A percentile compares a stretch with the other conserved stretches of the same genome.
Evolutionary conservation across 1,284 basidiomycete species (phyloP).

Genomic region (Leccinum proximum): DNA sequence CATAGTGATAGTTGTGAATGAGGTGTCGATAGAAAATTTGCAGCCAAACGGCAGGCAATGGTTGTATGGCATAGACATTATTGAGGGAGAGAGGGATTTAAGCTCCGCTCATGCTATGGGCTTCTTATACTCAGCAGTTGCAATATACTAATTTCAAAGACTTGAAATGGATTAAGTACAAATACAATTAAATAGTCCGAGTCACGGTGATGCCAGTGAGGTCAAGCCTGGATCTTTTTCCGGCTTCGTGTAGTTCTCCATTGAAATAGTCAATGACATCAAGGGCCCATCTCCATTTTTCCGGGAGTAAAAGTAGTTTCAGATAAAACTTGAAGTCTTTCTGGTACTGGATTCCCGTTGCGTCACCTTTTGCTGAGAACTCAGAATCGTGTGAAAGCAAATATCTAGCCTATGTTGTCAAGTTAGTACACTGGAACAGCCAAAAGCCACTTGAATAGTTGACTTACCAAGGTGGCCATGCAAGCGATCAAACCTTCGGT

Average conservation of each 20-base stretch:
- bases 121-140: too few species aligned
- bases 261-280: conserved; percentile 10
- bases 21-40: too few species aligned
- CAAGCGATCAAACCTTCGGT: conserved; percentile 11
- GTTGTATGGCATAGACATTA: too few species aligned
- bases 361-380: not conserved
- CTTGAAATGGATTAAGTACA: too few species aligned
- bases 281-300: conserved; percentile 7
- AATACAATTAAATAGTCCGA: too few species aligned
- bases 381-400: conserved; percentile 2
- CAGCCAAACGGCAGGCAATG: too few species aligned
- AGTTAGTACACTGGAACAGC: not conserved
- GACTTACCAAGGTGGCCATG: conserved; percentile 8
- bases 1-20: too few species aligned
- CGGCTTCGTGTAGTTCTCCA: not conserved
- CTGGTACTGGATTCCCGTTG: conserved; percentile 8
- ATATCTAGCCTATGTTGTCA: conserved; percentile 4
- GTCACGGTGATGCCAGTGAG: too few species aligned
- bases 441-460: not conserved
- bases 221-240: not conserved
- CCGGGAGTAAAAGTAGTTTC: conserved; percentile 1
- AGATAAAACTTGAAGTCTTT: conserved; percentile 11
- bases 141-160: too few species aligned
- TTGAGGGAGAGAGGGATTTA: too few species aligned
- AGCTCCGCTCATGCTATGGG: too few species aligned